Percentiles rank a stretch among this genome's conserved stretches.
Evolutionary conservation across 495 filamentous ascomycete genomes (phyloP).

Genomic region (Margaritispora aquatica): DNA sequence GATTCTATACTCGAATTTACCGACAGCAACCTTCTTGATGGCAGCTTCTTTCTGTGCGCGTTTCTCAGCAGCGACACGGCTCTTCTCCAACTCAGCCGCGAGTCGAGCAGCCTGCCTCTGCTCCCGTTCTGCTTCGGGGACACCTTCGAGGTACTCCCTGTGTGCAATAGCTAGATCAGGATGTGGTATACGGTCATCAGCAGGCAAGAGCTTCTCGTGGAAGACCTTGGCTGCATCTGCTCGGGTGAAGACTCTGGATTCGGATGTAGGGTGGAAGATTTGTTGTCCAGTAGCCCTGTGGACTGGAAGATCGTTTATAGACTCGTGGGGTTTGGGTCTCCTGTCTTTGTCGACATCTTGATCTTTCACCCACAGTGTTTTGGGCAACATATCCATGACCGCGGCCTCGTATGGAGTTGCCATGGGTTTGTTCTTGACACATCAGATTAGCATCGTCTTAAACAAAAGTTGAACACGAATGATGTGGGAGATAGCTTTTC

Average conservation of each 20-base stretch:
- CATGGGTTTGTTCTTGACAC: conserved; percentile 63
- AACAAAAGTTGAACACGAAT: conserved; percentile 3
- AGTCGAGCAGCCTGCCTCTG: conserved; percentile 37
- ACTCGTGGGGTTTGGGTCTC: conserved; percentile 61
- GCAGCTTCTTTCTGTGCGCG: conserved; percentile 33
- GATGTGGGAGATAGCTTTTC: conserved; percentile 23
- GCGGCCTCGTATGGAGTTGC: conserved; percentile 71
- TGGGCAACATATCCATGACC: conserved; percentile 73
- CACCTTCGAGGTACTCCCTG: conserved; percentile 35
- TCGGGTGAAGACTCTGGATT: conserved; percentile 86
- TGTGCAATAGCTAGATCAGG: conserved; percentile 71
- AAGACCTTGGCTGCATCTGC: conserved; percentile 85
- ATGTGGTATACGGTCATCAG: conserved; percentile 83
- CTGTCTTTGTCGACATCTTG: too few relatives aligned
- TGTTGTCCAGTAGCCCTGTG: conserved; percentile 75
- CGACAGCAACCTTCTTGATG: conserved; percentile 40
- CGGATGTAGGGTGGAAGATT: conserved; percentile 83
- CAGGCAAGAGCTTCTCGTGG: conserved; percentile 60
- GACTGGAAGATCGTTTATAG: conserved; percentile 85
- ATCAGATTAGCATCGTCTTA: conserved; percentile 12
- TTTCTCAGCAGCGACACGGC: conserved; percentile 29
- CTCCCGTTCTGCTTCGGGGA: conserved; percentile 29
- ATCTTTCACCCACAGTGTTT: conserved; percentile 27
- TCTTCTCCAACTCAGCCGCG: conserved; percentile 33
- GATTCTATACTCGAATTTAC: conserved; percentile 79